phyloP scores from a whole-genome alignment of 208 protist species.

The Leishmania martiniquensis region DNA sequence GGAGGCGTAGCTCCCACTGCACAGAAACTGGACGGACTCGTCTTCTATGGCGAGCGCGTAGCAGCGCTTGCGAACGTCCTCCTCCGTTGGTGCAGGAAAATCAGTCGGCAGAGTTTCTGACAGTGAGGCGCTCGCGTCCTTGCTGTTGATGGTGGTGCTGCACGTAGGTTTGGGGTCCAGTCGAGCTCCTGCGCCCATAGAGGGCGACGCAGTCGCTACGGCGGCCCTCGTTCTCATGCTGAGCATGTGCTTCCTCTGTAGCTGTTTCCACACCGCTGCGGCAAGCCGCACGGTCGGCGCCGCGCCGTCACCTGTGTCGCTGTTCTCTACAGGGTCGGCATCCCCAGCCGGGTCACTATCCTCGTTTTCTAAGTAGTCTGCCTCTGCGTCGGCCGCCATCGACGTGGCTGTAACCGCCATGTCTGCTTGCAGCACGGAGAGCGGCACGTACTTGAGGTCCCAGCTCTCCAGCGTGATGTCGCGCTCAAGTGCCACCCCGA shows the following conservation, averaged over 20 bases:
- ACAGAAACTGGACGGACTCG: constrained; percentile 27
- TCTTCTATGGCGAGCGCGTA: constrained; percentile 22
- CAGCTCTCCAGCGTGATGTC: constrained; percentile 53
- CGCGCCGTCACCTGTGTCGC: neutral
- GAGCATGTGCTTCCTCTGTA: neutral
- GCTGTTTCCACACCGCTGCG: constrained; percentile 13
- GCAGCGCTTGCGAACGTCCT: constrained; percentile 23
- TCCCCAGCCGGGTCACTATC: neutral
- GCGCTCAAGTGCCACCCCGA: constrained; percentile 59
- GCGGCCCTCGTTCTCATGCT: neutral
- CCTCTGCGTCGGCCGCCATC: constrained; percentile 1
- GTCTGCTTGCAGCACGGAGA: constrained; percentile 30
- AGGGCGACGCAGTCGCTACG: neutral
- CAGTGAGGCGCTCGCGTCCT: neutral
- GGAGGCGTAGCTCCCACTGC: constrained; percentile 19
- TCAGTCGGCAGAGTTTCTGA: neutral
- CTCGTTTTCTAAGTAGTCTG: constrained; percentile 6
- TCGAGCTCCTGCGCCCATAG: neutral
- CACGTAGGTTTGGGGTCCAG: neutral
- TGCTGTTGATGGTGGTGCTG: neutral
- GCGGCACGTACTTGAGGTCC: constrained; percentile 53
- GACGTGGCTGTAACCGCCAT: constrained; percentile 11
- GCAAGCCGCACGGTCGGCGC: constrained; percentile 2
- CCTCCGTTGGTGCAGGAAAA: neutral
- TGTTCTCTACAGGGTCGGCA: constrained; percentile 1